phyloP scores from a whole-genome alignment of 352 stramenopile species.

The Phytophthora boehmeriae region DNA sequence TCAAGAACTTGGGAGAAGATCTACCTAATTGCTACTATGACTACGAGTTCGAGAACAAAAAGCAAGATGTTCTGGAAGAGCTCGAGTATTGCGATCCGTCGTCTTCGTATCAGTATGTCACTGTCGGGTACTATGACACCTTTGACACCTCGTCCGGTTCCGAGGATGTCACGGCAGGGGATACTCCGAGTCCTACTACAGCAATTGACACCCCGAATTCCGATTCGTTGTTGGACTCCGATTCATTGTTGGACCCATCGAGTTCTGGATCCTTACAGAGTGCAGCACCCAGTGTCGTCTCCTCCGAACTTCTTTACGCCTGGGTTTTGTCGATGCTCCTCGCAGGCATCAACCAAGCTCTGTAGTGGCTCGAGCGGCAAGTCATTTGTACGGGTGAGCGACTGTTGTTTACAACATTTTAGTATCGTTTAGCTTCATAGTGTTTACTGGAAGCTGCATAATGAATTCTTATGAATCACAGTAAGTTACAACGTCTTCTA shows the following conservation, averaged over 20 bases:
- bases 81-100: slow-evolving; percentile 11
- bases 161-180: not conserved
- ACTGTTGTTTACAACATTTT: not conserved
- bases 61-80: slow-evolving; percentile 22
- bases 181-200: not conserved
- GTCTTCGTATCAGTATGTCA: slow-evolving; percentile 14
- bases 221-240: slow-evolving; percentile 5
- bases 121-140: slow-evolving; percentile 15
- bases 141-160: slow-evolving; percentile 4
- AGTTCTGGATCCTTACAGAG: slow-evolving; percentile 1
- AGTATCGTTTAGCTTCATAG: not conserved
- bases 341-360: not conserved
- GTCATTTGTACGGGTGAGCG: not conserved
- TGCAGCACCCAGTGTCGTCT: not conserved
- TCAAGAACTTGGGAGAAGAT: slow-evolving; percentile 18
- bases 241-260: slow-evolving; percentile 18
- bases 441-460: not conserved
- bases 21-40: slow-evolving; percentile 45
- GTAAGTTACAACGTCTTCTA: not conserved
- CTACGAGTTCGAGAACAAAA: slow-evolving; percentile 41
- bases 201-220: not conserved
- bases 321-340: not conserved
- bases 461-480: not conserved
- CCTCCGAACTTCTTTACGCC: not conserved
- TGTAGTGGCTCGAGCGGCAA: not conserved